Evolutionary conservation across 108 stramenopile species (phyloP).

Genomic region (Cyclotella kingstonii): DNA sequence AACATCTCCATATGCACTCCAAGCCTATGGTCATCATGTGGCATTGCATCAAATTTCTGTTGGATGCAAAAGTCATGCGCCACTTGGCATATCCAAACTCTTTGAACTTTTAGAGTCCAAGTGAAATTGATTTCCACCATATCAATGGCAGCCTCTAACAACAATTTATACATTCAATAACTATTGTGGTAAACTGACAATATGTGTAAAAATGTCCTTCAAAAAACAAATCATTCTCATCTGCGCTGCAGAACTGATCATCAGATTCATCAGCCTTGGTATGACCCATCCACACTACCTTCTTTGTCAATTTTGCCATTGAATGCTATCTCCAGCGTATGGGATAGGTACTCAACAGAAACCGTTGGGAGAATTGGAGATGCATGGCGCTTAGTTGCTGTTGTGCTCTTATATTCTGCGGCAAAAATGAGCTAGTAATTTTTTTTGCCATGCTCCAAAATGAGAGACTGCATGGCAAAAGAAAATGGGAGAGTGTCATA

Average conservation of each 20-base stretch:
- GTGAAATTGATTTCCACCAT: slow-evolving; percentile 42
- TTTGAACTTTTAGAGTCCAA: slow-evolving; percentile 32
- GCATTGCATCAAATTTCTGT: slow-evolving; percentile 28
- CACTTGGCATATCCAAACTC: slow-evolving; percentile 30
- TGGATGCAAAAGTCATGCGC: slow-evolving; percentile 34
- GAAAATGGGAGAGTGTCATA: slow-evolving; percentile 38
- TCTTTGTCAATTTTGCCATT: slow-evolving; percentile 30
- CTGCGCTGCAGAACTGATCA: slow-evolving; percentile 36
- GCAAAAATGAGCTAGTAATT: slow-evolving; percentile 19
- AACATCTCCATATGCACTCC: slow-evolving; percentile 28
- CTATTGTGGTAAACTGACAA: too few relatives aligned
- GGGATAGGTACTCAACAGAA: slow-evolving; percentile 37
- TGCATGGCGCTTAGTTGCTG: slow-evolving; percentile 37
- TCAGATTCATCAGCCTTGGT: slow-evolving; percentile 19
- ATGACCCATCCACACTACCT: slow-evolving; percentile 16
- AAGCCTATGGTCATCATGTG: slow-evolving; percentile 32
- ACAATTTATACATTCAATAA: too few relatives aligned
- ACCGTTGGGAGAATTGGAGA: slow-evolving; percentile 20
- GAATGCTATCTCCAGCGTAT: slow-evolving; percentile 19
- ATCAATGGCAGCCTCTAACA: too few relatives aligned
- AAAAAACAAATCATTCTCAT: slow-evolving; percentile 38
- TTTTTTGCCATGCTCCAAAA: slow-evolving; percentile 40
- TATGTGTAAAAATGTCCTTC: too few relatives aligned
- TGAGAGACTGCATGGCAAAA: slow-evolving; percentile 37
- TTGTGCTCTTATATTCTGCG: slow-evolving; percentile 27